Conservation (phyloP, 331 rosid genomes). For the Rhamnella rubrinervis region DNA sequence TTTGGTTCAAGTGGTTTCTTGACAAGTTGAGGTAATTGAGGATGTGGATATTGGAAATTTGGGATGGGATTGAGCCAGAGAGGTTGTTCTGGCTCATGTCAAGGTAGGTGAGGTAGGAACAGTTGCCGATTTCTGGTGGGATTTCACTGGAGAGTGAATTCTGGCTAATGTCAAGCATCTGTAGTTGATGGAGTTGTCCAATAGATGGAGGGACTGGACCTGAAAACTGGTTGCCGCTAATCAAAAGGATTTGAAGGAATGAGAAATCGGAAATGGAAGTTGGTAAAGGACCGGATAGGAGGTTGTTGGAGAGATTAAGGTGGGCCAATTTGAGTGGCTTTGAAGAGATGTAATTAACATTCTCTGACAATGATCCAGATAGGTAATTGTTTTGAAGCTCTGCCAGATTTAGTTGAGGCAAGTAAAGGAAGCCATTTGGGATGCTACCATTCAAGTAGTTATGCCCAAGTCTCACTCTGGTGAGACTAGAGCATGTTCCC, state of each 20-base stretch:
- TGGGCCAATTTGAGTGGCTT: slow-evolving; percentile 41
- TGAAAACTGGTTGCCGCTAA: slow-evolving; percentile 67
- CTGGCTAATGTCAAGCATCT: slow-evolving; percentile 68
- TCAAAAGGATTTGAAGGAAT: slow-evolving; percentile 57
- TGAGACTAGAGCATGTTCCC: slow-evolving; percentile 64
- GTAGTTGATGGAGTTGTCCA: slow-evolving; percentile 54
- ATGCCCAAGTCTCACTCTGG: slow-evolving; percentile 68
- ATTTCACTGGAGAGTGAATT: slow-evolving; percentile 58
- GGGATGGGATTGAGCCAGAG: slow-evolving; percentile 58
- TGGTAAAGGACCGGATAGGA: slow-evolving; percentile 64
- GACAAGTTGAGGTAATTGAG: slow-evolving; percentile 74
- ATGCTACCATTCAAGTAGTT: slow-evolving; percentile 80
- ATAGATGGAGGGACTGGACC: slow-evolving; percentile 70
- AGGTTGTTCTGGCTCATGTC: slow-evolving; percentile 94
- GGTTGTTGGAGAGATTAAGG: slow-evolving; percentile 76
- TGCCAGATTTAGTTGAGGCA: slow-evolving; percentile 59
- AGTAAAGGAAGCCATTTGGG: slow-evolving; percentile 69
- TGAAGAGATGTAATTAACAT: slow-evolving; percentile 36
- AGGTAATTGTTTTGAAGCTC: slow-evolving; percentile 77
- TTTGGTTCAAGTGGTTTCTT: slow-evolving; percentile 67
- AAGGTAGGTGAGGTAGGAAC: slow-evolving; percentile 64
- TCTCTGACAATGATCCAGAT: slow-evolving; percentile 61
- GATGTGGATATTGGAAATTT: slow-evolving; percentile 56
- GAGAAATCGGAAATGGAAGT: slow-evolving; percentile 62
- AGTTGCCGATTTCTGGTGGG: slow-evolving; percentile 58